A percentile compares a stretch with the other conserved stretches of the same genome.
Evolutionary conservation across 805 yeast species (phyloP).

Genomic region (Kodamaea neixiangensis): DNA sequence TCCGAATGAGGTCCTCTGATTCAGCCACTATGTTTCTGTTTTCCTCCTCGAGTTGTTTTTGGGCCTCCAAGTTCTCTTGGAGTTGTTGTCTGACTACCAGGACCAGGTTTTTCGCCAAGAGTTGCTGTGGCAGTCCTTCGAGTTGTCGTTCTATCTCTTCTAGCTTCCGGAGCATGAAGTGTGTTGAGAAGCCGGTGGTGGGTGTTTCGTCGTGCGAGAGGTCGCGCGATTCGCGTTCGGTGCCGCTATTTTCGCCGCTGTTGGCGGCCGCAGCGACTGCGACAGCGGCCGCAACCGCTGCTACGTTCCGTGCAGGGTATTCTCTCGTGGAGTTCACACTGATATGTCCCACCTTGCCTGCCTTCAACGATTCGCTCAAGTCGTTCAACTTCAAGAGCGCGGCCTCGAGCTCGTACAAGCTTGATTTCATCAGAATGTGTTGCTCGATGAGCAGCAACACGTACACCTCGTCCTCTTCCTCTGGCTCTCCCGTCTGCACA

Average conservation of each 20-base stretch:
- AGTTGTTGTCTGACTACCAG: not conserved
- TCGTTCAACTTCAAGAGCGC: conserved; percentile 31
- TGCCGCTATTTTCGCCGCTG: not conserved
- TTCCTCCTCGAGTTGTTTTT: conserved; percentile 6
- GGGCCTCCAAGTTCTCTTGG: conserved; percentile 4
- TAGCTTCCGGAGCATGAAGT: conserved; percentile 3
- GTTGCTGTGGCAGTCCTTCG: not conserved
- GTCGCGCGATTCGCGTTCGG: not conserved
- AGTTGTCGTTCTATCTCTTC: conserved; percentile 1
- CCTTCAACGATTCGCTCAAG: conserved; percentile 32
- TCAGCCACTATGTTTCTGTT: not conserved
- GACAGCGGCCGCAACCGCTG: conserved; percentile 3
- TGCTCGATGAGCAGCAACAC: conserved; percentile 18
- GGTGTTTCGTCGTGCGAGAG: not conserved
- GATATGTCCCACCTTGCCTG: conserved; percentile 20
- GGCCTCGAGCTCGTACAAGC: conserved; percentile 27
- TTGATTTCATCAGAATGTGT: conserved; percentile 17
- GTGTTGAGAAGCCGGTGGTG: not conserved
- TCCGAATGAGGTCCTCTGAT: conserved; percentile 9
- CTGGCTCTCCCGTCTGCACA: conserved; percentile 1
- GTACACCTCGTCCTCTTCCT: conserved; percentile 3
- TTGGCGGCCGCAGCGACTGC: conserved; percentile 1
- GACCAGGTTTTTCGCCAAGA: not conserved
- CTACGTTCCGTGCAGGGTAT: not conserved
- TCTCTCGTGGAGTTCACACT: not conserved